A percentile compares a stretch with the other conserved stretches of the same genome.
Evolutionary conservation across 192 early-diverging fungal genomes (phyloP).

Genomic region (Tieghemiomyces parasiticus): DNA sequence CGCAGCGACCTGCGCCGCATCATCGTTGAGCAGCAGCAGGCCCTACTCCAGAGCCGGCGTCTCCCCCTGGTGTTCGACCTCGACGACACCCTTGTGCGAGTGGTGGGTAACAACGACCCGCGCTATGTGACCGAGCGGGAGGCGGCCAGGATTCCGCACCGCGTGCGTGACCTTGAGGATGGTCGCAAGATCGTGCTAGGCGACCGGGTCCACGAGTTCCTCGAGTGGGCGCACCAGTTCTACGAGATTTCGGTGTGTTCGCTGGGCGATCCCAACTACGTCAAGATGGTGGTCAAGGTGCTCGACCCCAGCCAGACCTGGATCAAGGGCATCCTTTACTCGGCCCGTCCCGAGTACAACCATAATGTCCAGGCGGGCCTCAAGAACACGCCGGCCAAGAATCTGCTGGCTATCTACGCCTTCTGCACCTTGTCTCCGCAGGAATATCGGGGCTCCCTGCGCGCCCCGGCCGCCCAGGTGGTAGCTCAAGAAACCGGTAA

Average conservation of each 20-base stretch:
- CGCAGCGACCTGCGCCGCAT: constrained; percentile 34
- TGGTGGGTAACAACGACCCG: constrained; percentile 40
- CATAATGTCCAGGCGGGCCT: constrained; percentile 31
- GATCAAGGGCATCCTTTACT: constrained; percentile 46
- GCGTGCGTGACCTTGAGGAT: constrained; percentile 41
- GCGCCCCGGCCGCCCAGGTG: not conserved
- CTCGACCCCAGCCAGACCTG: constrained; percentile 40
- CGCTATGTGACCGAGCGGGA: constrained; percentile 42
- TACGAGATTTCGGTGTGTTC: constrained; percentile 67
- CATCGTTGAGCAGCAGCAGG: constrained; percentile 33
- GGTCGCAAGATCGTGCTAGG: constrained; percentile 46
- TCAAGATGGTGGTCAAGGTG: constrained; percentile 47
- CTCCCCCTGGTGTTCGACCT: constrained; percentile 62
- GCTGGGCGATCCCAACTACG: constrained; percentile 59
- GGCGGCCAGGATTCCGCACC: constrained; percentile 19
- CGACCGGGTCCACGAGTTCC: constrained; percentile 50
- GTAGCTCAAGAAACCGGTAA: no score
- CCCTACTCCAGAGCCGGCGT: constrained; percentile 28
- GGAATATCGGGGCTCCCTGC: constrained; percentile 6
- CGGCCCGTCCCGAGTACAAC: constrained; percentile 51
- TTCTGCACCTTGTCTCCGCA: constrained; percentile 29
- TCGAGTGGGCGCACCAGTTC: constrained; percentile 48
- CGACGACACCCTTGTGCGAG: constrained; percentile 59
- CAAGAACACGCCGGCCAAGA: constrained; percentile 43
- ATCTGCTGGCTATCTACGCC: constrained; percentile 47